Percentiles rank a stretch among this genome's conserved stretches.
Evolutionary conservation across 2,329 filamentous ascomycete genomes (phyloP).

Genomic region (Chalara sp.): DNA sequence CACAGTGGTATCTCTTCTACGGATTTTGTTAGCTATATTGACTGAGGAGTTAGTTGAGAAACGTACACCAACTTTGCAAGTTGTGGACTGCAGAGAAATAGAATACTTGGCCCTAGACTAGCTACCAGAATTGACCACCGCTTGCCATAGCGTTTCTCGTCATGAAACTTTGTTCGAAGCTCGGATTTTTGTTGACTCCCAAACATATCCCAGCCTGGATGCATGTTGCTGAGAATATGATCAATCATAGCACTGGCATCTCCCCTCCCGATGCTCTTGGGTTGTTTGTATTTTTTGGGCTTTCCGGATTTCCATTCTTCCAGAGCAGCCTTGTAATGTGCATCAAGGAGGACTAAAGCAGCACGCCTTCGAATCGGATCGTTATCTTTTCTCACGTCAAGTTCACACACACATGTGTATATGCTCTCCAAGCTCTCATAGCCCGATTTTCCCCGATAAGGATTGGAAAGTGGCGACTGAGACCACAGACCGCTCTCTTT

Average conservation of each 20-base stretch:
- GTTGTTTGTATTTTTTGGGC: background rate
- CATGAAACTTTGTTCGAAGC: background rate
- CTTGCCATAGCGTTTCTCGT: background rate
- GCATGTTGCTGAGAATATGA: background rate
- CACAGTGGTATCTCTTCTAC: background rate
- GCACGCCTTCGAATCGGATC: background rate
- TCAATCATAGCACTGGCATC: background rate
- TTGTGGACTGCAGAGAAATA: background rate
- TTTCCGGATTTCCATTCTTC: background rate
- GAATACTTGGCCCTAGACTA: background rate
- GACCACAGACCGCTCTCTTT: background rate
- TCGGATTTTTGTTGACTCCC: background rate
- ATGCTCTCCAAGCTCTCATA: background rate
- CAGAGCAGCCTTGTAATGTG: background rate
- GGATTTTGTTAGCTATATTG: background rate
- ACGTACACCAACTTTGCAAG: background rate
- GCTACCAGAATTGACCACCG: background rate
- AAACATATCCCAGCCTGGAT: background rate
- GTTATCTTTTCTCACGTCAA: background rate
- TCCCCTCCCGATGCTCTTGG: background rate
- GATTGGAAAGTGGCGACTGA: background rate
- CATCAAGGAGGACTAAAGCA: background rate
- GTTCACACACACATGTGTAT: background rate
- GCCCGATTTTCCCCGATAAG: background rate
- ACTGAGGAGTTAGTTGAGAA: background rate